phyloP scores from a whole-genome alignment of 2,329 filamentous ascomycete species.

The Talaromyces sp. region DNA sequence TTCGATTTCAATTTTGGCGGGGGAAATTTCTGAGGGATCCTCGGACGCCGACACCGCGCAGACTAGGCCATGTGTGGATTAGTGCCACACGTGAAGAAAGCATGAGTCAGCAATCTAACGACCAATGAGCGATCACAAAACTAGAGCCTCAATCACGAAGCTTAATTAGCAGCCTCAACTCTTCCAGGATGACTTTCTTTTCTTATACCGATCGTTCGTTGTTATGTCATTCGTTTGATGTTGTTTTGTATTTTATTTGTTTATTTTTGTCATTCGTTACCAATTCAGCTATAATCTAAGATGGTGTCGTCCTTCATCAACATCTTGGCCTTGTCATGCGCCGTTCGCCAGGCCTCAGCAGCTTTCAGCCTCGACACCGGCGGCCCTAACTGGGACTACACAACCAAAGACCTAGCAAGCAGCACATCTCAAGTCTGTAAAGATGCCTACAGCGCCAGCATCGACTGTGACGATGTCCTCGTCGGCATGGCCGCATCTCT shows the following conservation, averaged over 20 bases:
- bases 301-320: conserved; percentile 23
- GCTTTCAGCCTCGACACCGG: conserved; percentile 31
- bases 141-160: not conserved
- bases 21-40: not conserved
- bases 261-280: not conserved
- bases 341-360: conserved; percentile 23
- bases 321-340: conserved; percentile 23
- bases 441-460: conserved; percentile 31
- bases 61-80: not conserved
- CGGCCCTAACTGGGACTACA: conserved; percentile 34
- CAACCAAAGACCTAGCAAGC: conserved; percentile 30
- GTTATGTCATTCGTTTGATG: not conserved
- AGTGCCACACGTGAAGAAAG: not conserved
- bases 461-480: conserved; percentile 33
- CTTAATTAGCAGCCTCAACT: not conserved
- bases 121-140: not conserved
- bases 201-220: not conserved
- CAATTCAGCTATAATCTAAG: conserved; percentile 7
- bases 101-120: not conserved
- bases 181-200: not conserved
- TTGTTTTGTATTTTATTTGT: not conserved
- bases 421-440: conserved; percentile 33
- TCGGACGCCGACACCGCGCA: not conserved
- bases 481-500: conserved; percentile 32
- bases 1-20: not conserved